Conservation (phyloP, 805 yeast genomes). For the Saturnispora hagleri region DNA sequence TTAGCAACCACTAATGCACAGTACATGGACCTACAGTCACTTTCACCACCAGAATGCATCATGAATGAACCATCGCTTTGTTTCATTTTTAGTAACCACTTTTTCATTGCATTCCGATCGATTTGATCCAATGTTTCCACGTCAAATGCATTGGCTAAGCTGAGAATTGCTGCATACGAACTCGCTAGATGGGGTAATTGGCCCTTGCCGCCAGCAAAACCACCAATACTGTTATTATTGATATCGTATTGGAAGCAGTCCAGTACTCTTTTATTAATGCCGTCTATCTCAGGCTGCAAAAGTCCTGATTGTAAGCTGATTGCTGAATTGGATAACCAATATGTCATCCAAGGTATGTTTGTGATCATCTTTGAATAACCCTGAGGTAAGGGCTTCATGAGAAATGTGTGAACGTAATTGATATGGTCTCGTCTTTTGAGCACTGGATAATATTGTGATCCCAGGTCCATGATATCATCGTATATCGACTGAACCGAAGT, state of each 20-base stretch:
- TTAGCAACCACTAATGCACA: slow-evolving; percentile 74
- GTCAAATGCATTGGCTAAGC: slow-evolving; percentile 46
- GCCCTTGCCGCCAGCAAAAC: slow-evolving; percentile 73
- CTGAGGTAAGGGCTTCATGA: slow-evolving; percentile 39
- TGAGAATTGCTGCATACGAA: slow-evolving; percentile 65
- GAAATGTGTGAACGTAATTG: slow-evolving; percentile 33
- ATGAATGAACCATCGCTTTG: slow-evolving; percentile 64
- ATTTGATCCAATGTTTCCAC: slow-evolving; percentile 33
- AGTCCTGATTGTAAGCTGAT: slow-evolving; percentile 26
- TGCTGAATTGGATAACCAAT: slow-evolving; percentile 66
- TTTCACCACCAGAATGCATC: slow-evolving; percentile 74
- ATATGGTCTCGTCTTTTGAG: slow-evolving; percentile 31
- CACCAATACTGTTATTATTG: slow-evolving; percentile 22
- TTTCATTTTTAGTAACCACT: slow-evolving; percentile 63
- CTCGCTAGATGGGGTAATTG: slow-evolving; percentile 83
- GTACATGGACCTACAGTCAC: slow-evolving; percentile 77
- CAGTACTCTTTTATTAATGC: slow-evolving; percentile 9
- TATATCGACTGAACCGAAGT: slow-evolving; percentile 23
- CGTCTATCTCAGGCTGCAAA: slow-evolving; percentile 12
- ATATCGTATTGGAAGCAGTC: background rate
- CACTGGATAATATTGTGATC: slow-evolving; percentile 25
- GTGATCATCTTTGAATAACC: slow-evolving; percentile 61
- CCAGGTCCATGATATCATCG: slow-evolving; percentile 23
- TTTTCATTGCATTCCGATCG: slow-evolving; percentile 38
- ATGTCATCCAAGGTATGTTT: slow-evolving; percentile 84